Base-by-base conservation (phyloP, 2,329 filamentous ascomycete genomes). In the Neodidymelliopsis sp. region DNA sequence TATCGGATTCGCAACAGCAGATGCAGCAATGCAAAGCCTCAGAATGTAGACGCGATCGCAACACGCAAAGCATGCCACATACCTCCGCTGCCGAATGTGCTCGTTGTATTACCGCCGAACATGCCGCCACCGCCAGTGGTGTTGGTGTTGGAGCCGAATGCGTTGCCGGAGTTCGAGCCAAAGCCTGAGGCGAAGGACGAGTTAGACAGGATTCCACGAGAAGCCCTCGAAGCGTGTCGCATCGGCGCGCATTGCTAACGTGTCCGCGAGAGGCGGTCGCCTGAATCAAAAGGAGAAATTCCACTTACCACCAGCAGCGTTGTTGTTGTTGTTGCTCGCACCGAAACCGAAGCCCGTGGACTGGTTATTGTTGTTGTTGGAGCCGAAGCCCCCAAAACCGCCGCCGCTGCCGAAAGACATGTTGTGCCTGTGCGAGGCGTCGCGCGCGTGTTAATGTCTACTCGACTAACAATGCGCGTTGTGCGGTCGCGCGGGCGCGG, bases 281-380 rank as follows among this genome's bases (percentile, higher is more conserved):
- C 49, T 29, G 28, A 44, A 35, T 37, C 16, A 57, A 53, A 54
- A 60, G 40, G 55, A 57, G 58, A 60, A 35, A 48, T 20, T 54
- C 52, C 62, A 79, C 81, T 69, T 84, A 86, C 84, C 82, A 73
- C 79, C 67, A 55, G 67, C 60, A 54, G 67, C 60, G 55, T 67
- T 73, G 46, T 60, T 65, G 59, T 57, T 63, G 45, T 61, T 65
- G 37, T 58, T 72, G 34, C 18, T 47, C 15, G 74, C 60, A 19
- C 76, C 76, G 65, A 78, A 79, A 49, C 66, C 75, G 64, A 70
- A 70, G 54, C 58, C 57, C 33, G 53, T 56, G 40, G 56, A 60
- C 56, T 65, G 59, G 45, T 72, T 70, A 38, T 57, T 59, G 52
- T 67, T 59, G 52, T 67, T 67, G 53, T 66, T 73, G 40, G 74